Conservation (phyloP, 1,284 basidiomycete species). For the Gomphus bonarii region DNA sequence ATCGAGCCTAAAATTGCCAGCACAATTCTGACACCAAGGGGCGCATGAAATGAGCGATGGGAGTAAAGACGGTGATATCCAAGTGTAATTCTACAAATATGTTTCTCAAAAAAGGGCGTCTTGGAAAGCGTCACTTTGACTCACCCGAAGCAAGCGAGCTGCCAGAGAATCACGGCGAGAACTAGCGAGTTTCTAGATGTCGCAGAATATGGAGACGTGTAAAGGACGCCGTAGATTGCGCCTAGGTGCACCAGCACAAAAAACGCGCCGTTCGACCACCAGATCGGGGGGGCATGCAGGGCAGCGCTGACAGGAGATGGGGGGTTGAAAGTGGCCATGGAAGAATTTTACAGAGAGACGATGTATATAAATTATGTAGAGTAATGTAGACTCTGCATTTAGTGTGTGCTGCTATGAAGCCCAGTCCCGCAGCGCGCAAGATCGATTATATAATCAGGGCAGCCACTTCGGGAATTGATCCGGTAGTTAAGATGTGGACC, state of each 20-base stretch:
- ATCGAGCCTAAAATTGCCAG: slow-evolving; percentile 60
- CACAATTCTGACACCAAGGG: slow-evolving; percentile 40
- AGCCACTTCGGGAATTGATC: too few species aligned
- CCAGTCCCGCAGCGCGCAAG: too few species aligned
- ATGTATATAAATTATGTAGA: too few species aligned
- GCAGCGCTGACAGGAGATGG: neutral
- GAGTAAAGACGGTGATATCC: slow-evolving; percentile 75
- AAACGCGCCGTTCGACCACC: slow-evolving; percentile 64
- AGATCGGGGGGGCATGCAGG: slow-evolving; percentile 25
- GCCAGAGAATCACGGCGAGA: slow-evolving; percentile 52
- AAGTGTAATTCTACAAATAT: slow-evolving; percentile 44
- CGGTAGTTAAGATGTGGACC: too few species aligned
- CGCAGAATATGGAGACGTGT: slow-evolving; percentile 37
- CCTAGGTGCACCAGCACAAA: slow-evolving; percentile 54
- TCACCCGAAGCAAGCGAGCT: slow-evolving; percentile 63
- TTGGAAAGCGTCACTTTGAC: slow-evolving; percentile 14
- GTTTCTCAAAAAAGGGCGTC: neutral
- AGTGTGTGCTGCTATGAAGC: too few species aligned
- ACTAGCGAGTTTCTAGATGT: slow-evolving; percentile 34
- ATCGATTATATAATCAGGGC: too few species aligned
- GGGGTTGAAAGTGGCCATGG: too few species aligned
- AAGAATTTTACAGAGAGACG: too few species aligned
- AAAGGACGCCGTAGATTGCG: slow-evolving; percentile 43
- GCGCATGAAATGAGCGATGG: slow-evolving; percentile 59
- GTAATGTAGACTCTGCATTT: too few species aligned